Evolutionary conservation across 2,329 filamentous ascomycete species (phyloP).

Genomic region (Sphaerulina vaccinii): DNA sequence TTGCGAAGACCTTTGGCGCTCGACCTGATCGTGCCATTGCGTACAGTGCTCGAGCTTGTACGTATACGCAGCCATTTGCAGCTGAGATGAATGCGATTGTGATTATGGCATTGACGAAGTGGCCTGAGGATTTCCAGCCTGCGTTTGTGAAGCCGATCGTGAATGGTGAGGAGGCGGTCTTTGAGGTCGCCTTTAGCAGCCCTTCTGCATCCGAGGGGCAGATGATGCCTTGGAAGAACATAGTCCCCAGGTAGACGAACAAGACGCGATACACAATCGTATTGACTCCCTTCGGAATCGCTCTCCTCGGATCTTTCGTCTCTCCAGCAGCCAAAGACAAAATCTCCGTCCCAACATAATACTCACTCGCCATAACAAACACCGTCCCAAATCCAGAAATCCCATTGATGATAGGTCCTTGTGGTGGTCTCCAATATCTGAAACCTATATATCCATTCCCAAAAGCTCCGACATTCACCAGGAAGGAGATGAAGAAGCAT

Average conservation of each 20-base stretch:
- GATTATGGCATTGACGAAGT: conserved; percentile 7
- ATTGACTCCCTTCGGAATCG: conserved; percentile 4
- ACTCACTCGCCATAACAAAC: conserved; percentile 7
- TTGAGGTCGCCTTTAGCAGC: background rate
- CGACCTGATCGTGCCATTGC: background rate
- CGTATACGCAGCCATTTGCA: conserved; percentile 6
- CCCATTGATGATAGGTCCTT: conserved; percentile 3
- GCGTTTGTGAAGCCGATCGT: conserved; percentile 3
- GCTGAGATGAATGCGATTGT: conserved; percentile 5
- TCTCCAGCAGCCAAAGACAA: background rate
- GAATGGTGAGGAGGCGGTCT: conserved; percentile 3
- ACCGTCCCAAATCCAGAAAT: conserved; percentile 3
- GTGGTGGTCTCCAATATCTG: conserved; percentile 2
- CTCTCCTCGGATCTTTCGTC: background rate
- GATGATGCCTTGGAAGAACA: conserved; percentile 10
- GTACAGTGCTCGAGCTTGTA: conserved; percentile 3
- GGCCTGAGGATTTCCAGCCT: conserved; percentile 4
- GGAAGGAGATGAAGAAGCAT: conserved; percentile 7
- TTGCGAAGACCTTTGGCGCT: conserved; percentile 2
- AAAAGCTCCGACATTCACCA: conserved; percentile 7
- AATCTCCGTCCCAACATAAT: conserved; percentile 4
- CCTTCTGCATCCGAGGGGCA: conserved; percentile 3
- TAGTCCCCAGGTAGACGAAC: conserved; percentile 5
- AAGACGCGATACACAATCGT: conserved; percentile 5
- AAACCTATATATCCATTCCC: conserved; percentile 7